These are phyloP conservation scores for Staphylotrichum tortipilum DNA, from an alignment of 495 filamentous ascomycete species.

Conservation along the genomic window DNA sequence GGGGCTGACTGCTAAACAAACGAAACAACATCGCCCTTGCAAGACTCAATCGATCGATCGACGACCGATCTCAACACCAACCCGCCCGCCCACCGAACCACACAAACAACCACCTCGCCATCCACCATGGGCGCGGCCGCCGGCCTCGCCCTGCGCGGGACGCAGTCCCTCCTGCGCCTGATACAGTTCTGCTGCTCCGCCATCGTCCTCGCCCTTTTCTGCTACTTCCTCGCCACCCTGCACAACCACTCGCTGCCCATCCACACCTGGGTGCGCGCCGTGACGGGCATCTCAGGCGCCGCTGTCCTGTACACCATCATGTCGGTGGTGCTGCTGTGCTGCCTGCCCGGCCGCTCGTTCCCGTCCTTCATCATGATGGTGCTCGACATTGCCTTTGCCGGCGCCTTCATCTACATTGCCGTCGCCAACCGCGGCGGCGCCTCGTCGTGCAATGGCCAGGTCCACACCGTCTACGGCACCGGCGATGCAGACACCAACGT, in stretches of 20 bases:
- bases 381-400: conserved; percentile 51
- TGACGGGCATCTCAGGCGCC: conserved; percentile 71
- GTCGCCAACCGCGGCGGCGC: conserved; percentile 54
- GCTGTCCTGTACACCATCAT: conserved; percentile 64
- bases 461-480: conserved; percentile 58
- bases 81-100: no score
- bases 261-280: conserved; percentile 58
- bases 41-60: no score
- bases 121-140: conserved; percentile 30
- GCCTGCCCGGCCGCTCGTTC: conserved; percentile 60
- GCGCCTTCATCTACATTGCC: conserved; percentile 54
- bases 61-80: no score
- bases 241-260: conserved; percentile 50
- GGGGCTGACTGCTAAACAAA: no score
- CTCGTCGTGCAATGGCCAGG: conserved; percentile 49
- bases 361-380: conserved; percentile 62
- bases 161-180: conserved; percentile 54
- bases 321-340: conserved; percentile 65
- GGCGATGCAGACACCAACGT: conserved; percentile 42
- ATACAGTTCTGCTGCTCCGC: conserved; percentile 64
- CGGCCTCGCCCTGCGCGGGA: conserved; percentile 52
- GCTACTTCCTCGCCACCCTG: conserved; percentile 60
- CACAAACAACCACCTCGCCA: neutral
- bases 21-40: no score
- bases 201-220: conserved; percentile 72